Evolutionary conservation across 2,329 filamentous ascomycete species (phyloP).

Genomic region (Trichoderma polysporum): DNA sequence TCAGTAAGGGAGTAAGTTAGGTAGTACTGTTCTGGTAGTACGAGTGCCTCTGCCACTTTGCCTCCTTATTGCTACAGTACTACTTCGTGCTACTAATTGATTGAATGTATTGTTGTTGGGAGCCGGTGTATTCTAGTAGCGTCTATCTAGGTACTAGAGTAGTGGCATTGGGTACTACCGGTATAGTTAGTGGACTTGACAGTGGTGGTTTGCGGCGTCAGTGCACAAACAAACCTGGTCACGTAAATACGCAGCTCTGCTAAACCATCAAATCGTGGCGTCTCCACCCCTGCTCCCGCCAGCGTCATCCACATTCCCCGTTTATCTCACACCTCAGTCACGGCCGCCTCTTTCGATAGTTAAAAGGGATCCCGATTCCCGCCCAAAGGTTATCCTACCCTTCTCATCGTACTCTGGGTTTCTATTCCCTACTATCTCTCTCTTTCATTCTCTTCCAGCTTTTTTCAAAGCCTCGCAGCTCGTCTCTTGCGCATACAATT

Average conservation of each 20-base stretch:
- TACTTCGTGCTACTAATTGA: background rate
- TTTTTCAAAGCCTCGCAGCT: background rate
- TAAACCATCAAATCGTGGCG: background rate
- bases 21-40: background rate
- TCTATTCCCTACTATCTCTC: background rate
- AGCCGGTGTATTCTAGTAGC: background rate
- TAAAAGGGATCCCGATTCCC: conserved; percentile 15
- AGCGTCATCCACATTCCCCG: conserved; percentile 19
- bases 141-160: too few relatives aligned
- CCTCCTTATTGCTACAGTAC: background rate
- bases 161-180: too few relatives aligned
- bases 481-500: background rate
- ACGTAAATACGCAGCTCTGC: too few relatives aligned
- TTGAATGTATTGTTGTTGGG: background rate
- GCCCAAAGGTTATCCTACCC: background rate
- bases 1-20: background rate
- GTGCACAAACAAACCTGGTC: background rate
- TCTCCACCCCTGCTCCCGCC: background rate
- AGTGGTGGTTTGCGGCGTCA: too few relatives aligned
- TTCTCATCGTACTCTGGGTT: background rate
- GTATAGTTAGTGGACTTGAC: too few relatives aligned
- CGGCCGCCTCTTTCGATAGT: conserved; percentile 1
- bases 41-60: background rate
- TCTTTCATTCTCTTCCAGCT: background rate
- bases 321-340: background rate